Conservation (phyloP, 164 flowering plant species). For the Dillenia turbinata region DNA sequence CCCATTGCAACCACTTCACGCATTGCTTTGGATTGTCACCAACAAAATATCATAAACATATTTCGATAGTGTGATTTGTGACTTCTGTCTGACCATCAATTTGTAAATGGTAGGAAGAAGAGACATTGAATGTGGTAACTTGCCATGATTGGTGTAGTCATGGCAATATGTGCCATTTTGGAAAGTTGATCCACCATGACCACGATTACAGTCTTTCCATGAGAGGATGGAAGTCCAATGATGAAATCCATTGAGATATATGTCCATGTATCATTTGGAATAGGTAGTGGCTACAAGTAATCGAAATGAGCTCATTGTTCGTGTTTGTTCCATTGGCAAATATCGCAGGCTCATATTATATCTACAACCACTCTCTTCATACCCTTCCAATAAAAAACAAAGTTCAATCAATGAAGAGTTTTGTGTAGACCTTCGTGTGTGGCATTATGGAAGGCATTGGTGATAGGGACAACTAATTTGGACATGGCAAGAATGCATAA, state of each 20-base stretch:
- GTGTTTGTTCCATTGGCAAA: background rate
- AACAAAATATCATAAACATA: background rate
- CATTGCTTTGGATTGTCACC: constrained; percentile 1
- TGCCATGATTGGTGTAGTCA: constrained; percentile 3
- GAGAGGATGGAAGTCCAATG: background rate
- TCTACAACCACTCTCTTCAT: background rate
- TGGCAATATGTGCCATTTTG: constrained; percentile 6
- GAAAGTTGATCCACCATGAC: constrained; percentile 21
- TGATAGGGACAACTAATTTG: background rate
- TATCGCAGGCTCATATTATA: background rate
- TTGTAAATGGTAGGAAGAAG: constrained; percentile 8
- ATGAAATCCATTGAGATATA: constrained; percentile 5
- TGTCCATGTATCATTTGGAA: too few species aligned
- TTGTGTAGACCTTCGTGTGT: constrained; percentile 4
- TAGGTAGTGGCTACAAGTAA: too few species aligned
- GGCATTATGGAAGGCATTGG: background rate
- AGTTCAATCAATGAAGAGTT: background rate
- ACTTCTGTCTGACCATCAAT: constrained; percentile 14
- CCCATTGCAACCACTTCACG: constrained; percentile 7
- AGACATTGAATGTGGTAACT: constrained; percentile 12
- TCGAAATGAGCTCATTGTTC: background rate
- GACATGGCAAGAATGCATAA: background rate
- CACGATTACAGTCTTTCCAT: background rate
- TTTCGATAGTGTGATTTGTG: constrained; percentile 1
- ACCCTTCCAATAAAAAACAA: constrained; percentile 8